Conservation (phyloP, 208 protist genomes). For the Crithidia thermophila region DNA sequence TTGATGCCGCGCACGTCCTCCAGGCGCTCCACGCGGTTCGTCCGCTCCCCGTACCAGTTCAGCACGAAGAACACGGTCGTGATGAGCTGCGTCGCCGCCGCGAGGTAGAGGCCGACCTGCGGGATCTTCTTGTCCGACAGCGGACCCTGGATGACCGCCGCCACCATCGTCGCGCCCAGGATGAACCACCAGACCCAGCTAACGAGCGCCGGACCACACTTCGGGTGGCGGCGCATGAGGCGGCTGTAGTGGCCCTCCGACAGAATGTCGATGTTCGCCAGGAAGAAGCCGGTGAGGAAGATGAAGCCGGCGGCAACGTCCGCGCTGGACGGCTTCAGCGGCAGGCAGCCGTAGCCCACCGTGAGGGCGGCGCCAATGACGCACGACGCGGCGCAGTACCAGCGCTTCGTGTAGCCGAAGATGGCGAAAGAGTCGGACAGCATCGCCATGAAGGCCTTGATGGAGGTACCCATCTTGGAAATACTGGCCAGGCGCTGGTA, state of each 20-base stretch:
- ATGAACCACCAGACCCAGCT: conserved; percentile 82
- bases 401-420: conserved; percentile 81
- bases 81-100: conserved; percentile 57
- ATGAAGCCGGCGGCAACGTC: conserved; percentile 51
- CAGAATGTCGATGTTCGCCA: conserved; percentile 77
- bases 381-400: conserved; percentile 57
- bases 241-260: conserved; percentile 84
- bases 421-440: conserved; percentile 61
- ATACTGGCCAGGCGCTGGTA: conserved; percentile 61
- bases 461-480: conserved; percentile 53
- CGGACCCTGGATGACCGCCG: conserved; percentile 54
- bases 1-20: conserved; percentile 37
- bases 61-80: conserved; percentile 55
- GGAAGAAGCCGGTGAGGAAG: conserved; percentile 63
- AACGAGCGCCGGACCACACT: conserved; percentile 55
- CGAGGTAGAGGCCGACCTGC: conserved; percentile 58
- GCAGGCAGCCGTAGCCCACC: conserved; percentile 52
- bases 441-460: conserved; percentile 65
- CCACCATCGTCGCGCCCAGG: conserved; percentile 51
- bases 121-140: conserved; percentile 47
- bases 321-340: conserved; percentile 38
- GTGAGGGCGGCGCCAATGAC: conserved; percentile 53
- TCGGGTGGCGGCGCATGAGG: conserved; percentile 52
- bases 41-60: conserved; percentile 77
- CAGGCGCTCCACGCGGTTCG: conserved; percentile 55